Evolutionary conservation across 371 early-diverging fungal species (phyloP), one percentile per base, ranked within the genome.

Genomic region (Actinomortierella ambigua): DNA sequence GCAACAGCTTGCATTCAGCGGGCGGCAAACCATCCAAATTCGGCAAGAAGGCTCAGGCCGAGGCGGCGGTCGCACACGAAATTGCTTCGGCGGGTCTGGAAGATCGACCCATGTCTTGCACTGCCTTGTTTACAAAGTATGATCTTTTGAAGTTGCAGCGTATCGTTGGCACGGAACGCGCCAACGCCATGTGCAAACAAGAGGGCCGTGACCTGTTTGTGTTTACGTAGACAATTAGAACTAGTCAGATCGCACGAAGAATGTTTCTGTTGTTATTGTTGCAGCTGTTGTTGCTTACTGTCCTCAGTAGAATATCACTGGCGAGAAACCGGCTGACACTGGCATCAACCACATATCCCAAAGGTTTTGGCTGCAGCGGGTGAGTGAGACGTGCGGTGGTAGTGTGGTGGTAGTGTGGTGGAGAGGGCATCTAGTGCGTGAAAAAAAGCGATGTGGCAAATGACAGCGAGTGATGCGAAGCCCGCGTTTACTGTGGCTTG

Each of bases 111-210:
- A 81, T 87, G 61, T 84, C 87, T 17, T 88, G 90, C 66, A 85
- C 87, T 2, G 88, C 87, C 0, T 65, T 95, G 55, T 96, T 90
- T 68, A 85, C 92, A 1, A 87, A 85, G 48, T 97, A 89, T 66
- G 99, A 98, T 65, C 79, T 86, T 63, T 71, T 97, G 57, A 86
- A 88, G 64, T 61, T 97, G 27, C 97, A 98, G 80, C 82, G 98
- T 18, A 82, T 97, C 61, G 94, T 96, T 0, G 99, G 99, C 23
- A 85, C 87, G 1, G 81, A 82, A 9, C 80, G 95, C 22, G 89
- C 88, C 4, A 76, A 81, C 13, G 88, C 88, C 68, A 90, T 98
- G 89, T 80, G 89, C 59, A 65, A 66, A 47, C 78, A 85, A 24
- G 87, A 90, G 34, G 88, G 87, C 52, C 86, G 87, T 63, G 85